Evolutionary conservation across 2,329 filamentous ascomycete species (phyloP).

Genomic region (Paraphaeosphaeria sporulosa): DNA sequence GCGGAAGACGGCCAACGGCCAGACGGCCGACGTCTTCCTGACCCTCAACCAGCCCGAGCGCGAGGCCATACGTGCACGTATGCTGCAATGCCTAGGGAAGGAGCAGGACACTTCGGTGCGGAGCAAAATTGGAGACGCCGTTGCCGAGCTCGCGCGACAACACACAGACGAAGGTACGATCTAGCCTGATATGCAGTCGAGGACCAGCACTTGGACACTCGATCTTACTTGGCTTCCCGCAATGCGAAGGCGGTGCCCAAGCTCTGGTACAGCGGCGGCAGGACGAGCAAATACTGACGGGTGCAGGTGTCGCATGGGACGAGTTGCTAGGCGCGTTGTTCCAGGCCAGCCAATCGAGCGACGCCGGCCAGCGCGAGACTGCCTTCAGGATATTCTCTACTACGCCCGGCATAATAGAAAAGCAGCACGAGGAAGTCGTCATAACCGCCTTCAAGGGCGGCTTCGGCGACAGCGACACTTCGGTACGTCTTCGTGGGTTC

Average conservation of each 20-base stretch:
- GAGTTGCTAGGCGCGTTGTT: slow-evolving; percentile 88
- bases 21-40: slow-evolving; percentile 83
- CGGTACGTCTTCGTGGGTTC: slow-evolving; percentile 58
- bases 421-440: slow-evolving; percentile 92
- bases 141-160: slow-evolving; percentile 93
- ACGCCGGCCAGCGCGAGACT: slow-evolving; percentile 85
- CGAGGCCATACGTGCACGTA: slow-evolving; percentile 79
- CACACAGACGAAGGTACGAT: slow-evolving; percentile 87
- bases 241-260: not conserved
- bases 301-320: slow-evolving; percentile 80
- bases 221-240: not conserved
- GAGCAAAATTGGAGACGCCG: slow-evolving; percentile 97
- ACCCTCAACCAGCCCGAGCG: slow-evolving; percentile 78
- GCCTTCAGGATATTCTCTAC: slow-evolving; percentile 96
- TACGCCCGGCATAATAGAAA: slow-evolving; percentile 94
- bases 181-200: not conserved
- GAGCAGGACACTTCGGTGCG: slow-evolving; percentile 79
- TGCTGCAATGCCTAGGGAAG: slow-evolving; percentile 76
- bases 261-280: not conserved
- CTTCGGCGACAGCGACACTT: slow-evolving; percentile 86
- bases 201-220: not conserved
- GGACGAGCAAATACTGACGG: slow-evolving; percentile 15
- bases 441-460: slow-evolving; percentile 87
- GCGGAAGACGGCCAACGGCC: slow-evolving; percentile 74
- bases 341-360: slow-evolving; percentile 84